Evolutionary conservation across 2,329 filamentous ascomycete genomes (phyloP).

Genomic region (Stemphylium lycopersici): DNA sequence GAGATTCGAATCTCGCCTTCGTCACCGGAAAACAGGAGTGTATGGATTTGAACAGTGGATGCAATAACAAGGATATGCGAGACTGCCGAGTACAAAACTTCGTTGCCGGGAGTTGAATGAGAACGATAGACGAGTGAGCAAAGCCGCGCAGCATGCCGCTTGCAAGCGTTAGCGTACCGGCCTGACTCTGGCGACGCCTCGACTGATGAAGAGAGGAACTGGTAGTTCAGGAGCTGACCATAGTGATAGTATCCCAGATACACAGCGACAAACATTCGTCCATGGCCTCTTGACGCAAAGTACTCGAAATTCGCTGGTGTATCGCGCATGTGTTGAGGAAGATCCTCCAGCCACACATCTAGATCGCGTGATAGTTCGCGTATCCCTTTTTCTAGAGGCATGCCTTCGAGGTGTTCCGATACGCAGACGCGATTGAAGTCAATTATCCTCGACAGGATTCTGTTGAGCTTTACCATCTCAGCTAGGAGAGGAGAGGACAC

Average conservation of each 20-base stretch:
- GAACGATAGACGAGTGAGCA: constrained; percentile 33
- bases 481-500: constrained; percentile 28
- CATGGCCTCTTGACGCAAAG: constrained; percentile 28
- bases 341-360: constrained; percentile 25
- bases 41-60: constrained; percentile 33
- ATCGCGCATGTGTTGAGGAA: constrained; percentile 33
- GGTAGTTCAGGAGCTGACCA: constrained; percentile 32
- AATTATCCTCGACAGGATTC: constrained; percentile 29
- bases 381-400: constrained; percentile 21
- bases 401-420: constrained; percentile 29
- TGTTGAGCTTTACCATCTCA: constrained; percentile 35
- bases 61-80: constrained; percentile 33
- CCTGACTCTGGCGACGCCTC: constrained; percentile 20
- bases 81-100: constrained; percentile 31
- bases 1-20: constrained; percentile 28
- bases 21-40: constrained; percentile 29
- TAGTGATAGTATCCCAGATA: constrained; percentile 36
- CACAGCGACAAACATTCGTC: constrained; percentile 30
- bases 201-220: constrained; percentile 24
- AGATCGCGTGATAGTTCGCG: constrained; percentile 26
- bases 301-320: constrained; percentile 30
- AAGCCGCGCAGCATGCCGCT: constrained; percentile 29
- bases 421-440: constrained; percentile 32
- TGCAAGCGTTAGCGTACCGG: constrained; percentile 29
- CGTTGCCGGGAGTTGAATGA: constrained; percentile 24